Evolutionary conservation across 2,329 filamentous ascomycete species (phyloP).

Genomic region (Mycogone perniciosa): DNA sequence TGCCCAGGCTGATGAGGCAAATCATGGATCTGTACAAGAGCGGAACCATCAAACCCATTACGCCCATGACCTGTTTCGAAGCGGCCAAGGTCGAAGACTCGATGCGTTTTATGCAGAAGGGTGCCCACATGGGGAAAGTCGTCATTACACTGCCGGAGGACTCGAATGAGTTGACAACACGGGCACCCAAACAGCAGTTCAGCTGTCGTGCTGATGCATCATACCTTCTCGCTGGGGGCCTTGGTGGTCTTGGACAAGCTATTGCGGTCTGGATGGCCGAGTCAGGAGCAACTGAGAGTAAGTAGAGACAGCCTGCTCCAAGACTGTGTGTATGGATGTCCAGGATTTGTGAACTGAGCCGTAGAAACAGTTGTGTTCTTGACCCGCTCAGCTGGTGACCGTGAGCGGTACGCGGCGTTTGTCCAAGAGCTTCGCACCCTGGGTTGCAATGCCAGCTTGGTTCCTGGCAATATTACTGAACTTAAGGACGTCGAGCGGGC

Average conservation of each 20-base stretch:
- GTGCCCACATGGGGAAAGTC: slow-evolving; percentile 23
- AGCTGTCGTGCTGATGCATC: slow-evolving; percentile 10
- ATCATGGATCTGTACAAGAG: slow-evolving; percentile 4
- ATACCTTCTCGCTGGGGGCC: slow-evolving; percentile 23
- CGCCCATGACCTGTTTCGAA: not conserved
- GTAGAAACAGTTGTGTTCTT: slow-evolving; percentile 21
- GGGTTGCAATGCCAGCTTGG: slow-evolving; percentile 21
- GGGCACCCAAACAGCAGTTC: not conserved
- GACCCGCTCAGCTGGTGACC: slow-evolving; percentile 19
- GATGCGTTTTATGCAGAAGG: slow-evolving; percentile 16
- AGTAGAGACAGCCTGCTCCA: not conserved
- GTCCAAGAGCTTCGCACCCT: slow-evolving; percentile 20
- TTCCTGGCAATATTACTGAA: slow-evolving; percentile 28
- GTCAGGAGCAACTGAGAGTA: slow-evolving; percentile 19
- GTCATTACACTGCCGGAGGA: slow-evolving; percentile 24
- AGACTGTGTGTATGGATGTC: no score
- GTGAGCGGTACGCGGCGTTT: slow-evolving; percentile 13
- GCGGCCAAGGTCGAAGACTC: slow-evolving; percentile 1
- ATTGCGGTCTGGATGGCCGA: slow-evolving; percentile 25
- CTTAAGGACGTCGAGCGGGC: slow-evolving; percentile 23
- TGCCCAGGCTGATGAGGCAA: slow-evolving; percentile 2
- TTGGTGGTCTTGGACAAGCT: slow-evolving; percentile 27
- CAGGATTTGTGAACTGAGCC: slow-evolving; percentile 9
- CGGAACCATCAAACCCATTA: not conserved
- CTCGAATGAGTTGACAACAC: not conserved